phyloP scores from a whole-genome alignment of 106 monocot species.

The Dendrobium catenatum region DNA sequence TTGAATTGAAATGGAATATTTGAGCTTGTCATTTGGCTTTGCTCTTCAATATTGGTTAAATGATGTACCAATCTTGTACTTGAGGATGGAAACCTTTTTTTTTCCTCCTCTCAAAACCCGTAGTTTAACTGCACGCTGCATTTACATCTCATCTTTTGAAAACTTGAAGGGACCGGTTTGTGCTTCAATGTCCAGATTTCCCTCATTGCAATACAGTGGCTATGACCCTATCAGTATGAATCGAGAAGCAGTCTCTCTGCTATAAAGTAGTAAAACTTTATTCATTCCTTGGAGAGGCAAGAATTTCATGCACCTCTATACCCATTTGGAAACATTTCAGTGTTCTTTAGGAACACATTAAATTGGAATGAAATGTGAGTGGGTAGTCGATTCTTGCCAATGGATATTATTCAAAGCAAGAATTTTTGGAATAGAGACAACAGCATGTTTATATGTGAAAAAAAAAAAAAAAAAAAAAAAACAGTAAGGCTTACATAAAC shows the following conservation, averaged over 20 bases:
- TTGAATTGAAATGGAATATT: neutral
- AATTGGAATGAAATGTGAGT: neutral
- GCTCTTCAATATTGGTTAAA: neutral
- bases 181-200: too few species aligned
- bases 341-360: neutral
- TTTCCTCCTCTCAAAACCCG: neutral
- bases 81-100: neutral
- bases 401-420: neutral
- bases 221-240: neutral
- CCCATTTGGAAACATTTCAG: neutral
- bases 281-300: neutral
- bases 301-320: neutral
- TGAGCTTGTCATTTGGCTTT: neutral
- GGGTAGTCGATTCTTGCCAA: neutral
- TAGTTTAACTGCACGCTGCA: too few species aligned
- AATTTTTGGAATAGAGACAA: neutral
- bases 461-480: neutral
- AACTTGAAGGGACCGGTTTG: too few species aligned
- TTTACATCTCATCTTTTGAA: too few species aligned
- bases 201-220: neutral
- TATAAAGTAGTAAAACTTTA: neutral
- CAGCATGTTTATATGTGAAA: neutral
- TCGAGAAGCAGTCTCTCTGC: neutral
- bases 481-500: neutral
- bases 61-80: neutral